Base-by-base conservation (phyloP, 352 stramenopile species). In the Globisporangium alternatum region DNA sequence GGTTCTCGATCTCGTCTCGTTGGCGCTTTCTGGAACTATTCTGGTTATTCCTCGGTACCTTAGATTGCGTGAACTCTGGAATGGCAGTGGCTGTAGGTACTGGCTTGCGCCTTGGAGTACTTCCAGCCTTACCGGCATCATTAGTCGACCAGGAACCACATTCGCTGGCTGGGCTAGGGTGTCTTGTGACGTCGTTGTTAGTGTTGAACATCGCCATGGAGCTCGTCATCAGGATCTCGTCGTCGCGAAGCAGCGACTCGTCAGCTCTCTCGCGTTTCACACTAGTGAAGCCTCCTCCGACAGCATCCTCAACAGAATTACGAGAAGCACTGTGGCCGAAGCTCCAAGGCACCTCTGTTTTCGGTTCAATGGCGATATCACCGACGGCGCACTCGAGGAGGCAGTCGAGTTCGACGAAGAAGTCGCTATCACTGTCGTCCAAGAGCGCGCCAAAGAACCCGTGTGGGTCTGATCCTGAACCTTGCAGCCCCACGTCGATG, bases 401-500 rank as follows among this genome's bases (percentile, higher is more conserved):
- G 56, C 83, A 5, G 73, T 82, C 53, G 83, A 76, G 76, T 56
- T 88, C 52, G 67, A 52, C 22, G 67, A 77, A 30, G 72, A 69
- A 12, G 17, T 87, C 56, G 70, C 64, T 35, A 63, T 62, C 17
- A 30, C 39, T 25, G 3, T 33, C n/a, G 31, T 56, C 37, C 37
- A 47, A 19, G 9, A 43, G 15, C 6, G 49, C 49, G 17, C 49
- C 17, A 7, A 5, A 21, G 21, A n/a, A 33, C 17, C 1, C 28
- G 19, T 56, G 25, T 12, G 49, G 13, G 17, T 35, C 31, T 25
- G n/a, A 33, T 10, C 6, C 0, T 21, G 28, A 30, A 9, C 10
- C 5, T 21, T 41, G 51, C 31, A 8, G 28, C 25, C 51, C 22
- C 15, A 25, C 7, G 4, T 63, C 31, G 19, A n/a, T n/a, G 3